Evolutionary conservation across 2,329 filamentous ascomycete genomes (phyloP).

Genomic region (Sclerotinia glacialis): DNA sequence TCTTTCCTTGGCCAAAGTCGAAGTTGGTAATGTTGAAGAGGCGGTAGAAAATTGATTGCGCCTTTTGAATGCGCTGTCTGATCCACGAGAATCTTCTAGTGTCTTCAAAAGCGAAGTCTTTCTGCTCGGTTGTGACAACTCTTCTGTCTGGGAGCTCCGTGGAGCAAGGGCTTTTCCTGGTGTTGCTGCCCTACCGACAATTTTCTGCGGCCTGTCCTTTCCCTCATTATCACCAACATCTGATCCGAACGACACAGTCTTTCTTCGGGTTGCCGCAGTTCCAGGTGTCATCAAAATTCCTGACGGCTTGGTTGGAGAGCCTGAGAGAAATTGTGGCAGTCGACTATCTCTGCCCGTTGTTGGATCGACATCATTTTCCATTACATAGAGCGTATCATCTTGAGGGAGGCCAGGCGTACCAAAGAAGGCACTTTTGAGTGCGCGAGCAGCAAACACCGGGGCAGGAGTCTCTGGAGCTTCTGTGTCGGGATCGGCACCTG

Average conservation of each 20-base stretch:
- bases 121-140: constrained; percentile 32
- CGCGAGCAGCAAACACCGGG: constrained; percentile 63
- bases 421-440: constrained; percentile 62
- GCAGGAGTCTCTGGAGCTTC: constrained; percentile 64
- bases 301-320: constrained; percentile 37
- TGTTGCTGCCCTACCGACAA: constrained; percentile 32
- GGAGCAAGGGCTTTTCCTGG: constrained; percentile 38
- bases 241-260: constrained; percentile 63
- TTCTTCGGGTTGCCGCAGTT: constrained; percentile 57
- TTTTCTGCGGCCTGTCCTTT: constrained; percentile 23
- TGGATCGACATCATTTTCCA: constrained; percentile 34
- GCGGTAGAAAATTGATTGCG: constrained; percentile 8
- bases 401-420: constrained; percentile 51
- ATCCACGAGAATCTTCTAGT: constrained; percentile 45
- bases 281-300: constrained; percentile 65
- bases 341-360: constrained; percentile 26
- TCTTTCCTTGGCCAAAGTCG: constrained; percentile 3
- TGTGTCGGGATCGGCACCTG: constrained; percentile 14
- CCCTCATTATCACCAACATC: constrained; percentile 46
- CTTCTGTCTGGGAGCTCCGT: constrained; percentile 30
- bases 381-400: constrained; percentile 39
- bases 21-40: constrained; percentile 16
- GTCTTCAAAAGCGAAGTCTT: constrained; percentile 48
- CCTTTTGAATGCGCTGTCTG: constrained; percentile 33
- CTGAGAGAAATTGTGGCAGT: constrained; percentile 35